These are phyloP conservation scores for Asterella californica DNA, from an alignment of 225 moss, liverwort and hornwort genomes.

Conservation along the genomic window DNA sequence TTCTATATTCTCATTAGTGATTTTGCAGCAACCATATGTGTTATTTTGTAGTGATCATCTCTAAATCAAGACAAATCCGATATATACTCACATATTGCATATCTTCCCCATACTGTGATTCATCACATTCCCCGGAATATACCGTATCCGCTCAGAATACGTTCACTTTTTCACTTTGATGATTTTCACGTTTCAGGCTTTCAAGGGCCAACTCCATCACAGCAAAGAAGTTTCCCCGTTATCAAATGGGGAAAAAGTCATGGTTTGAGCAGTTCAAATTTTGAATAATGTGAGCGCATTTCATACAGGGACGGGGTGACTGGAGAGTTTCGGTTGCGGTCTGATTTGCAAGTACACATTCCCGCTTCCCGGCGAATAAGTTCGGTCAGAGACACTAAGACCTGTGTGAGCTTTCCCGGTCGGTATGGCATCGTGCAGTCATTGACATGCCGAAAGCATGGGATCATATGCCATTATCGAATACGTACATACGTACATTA, in stretches of 20 bases:
- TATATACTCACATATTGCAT: too few relatives aligned
- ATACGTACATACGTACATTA: not conserved
- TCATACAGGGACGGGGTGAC: not conserved
- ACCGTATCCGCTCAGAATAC: too few relatives aligned
- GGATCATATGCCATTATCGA: not conserved
- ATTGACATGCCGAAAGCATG: constrained; percentile 6
- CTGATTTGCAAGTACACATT: not conserved
- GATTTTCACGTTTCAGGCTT: not conserved
- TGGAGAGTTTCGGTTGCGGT: not conserved
- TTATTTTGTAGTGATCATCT: too few relatives aligned
- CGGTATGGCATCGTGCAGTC: not conserved
- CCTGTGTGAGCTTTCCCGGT: not conserved
- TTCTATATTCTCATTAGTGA: too few relatives aligned
- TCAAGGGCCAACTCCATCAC: not conserved
- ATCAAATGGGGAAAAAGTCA: not conserved
- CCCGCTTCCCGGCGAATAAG: not conserved
- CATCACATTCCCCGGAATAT: too few relatives aligned
- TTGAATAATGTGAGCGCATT: not conserved
- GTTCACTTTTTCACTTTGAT: too few relatives aligned
- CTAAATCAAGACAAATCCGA: too few relatives aligned
- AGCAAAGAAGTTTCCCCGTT: not conserved
- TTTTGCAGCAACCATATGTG: too few relatives aligned
- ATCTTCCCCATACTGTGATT: too few relatives aligned
- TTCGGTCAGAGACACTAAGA: not conserved
- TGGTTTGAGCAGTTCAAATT: not conserved